A percentile compares a stretch with the other conserved stretches of the same genome.
These are phyloP conservation scores for Ophiostoma pallidulum DNA, from an alignment of 2,329 filamentous ascomycete genomes.

Conservation along the genomic window DNA sequence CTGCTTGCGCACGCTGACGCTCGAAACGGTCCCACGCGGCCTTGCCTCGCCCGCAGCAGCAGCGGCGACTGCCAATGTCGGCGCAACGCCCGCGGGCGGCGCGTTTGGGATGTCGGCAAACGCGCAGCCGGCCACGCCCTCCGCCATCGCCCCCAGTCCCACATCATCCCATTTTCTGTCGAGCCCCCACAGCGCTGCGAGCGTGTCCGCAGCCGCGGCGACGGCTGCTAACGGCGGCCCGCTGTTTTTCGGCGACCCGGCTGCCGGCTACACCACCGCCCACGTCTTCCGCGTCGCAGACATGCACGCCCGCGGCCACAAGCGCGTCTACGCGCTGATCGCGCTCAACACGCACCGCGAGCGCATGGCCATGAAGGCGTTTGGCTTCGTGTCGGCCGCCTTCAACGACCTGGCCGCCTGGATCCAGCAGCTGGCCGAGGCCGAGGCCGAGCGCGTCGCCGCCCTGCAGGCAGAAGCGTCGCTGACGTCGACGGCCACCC, in stretches of 20 bases:
- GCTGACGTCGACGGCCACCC: conserved; percentile 29
- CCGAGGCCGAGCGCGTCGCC: conserved; percentile 47
- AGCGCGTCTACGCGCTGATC: conserved; percentile 59
- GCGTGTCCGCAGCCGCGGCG: conserved; percentile 38
- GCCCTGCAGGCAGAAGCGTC: conserved; percentile 31
- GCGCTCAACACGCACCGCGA: conserved; percentile 57
- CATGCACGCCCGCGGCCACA: conserved; percentile 56
- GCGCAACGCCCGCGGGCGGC: conserved; percentile 35
- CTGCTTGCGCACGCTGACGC: conserved; percentile 56
- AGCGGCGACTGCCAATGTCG: conserved; percentile 30
- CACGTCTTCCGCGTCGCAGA: conserved; percentile 63
- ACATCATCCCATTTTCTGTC: conserved; percentile 4
- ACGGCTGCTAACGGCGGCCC: conserved; percentile 47
- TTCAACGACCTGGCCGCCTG: conserved; percentile 56
- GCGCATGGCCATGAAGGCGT: conserved; percentile 55
- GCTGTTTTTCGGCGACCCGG: conserved; percentile 58
- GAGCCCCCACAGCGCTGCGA: conserved; percentile 37
- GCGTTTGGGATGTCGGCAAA: conserved; percentile 25
- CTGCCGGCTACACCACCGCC: conserved; percentile 58
- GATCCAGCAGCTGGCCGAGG: conserved; percentile 56
- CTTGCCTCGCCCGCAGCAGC: conserved; percentile 27
- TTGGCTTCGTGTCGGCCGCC: conserved; percentile 50
- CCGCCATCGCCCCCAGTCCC: conserved; percentile 16
- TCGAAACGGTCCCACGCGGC: conserved; percentile 54
- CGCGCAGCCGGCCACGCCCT: conserved; percentile 20